Evolutionary conservation across 1,284 basidiomycete genomes (phyloP), one percentile per base, ranked within the genome.

Genomic region (Ganoderma boninense): DNA sequence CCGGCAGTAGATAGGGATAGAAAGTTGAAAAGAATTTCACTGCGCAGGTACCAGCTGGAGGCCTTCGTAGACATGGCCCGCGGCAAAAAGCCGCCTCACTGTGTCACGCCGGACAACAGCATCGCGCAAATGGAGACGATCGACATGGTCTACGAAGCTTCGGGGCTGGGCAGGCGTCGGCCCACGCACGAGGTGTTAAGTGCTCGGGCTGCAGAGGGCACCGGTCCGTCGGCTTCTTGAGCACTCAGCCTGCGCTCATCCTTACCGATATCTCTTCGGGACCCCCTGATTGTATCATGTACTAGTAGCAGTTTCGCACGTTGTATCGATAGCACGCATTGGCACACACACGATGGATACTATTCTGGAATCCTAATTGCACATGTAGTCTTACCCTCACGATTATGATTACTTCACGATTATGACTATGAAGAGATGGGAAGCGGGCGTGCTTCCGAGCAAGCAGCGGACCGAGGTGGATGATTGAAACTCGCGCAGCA

Each of bases 21-120:
- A 32, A 16, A 42, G 8, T 2, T 4, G 4, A 42, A 26, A 11
- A 7, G 23, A 42, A 13, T 20, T 4, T 6, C 69, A 20, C 84
- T 80, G 44, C 90, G 89, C 77, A 82, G 88, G 26, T 89, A 88
- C 70, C 88, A 90, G 77, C 80, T 91, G 52, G 88, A 89, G 77
- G 87, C 86, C 11, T 87, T 90, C 69, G 85, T 90, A 18, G 86
- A 90, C 76, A 82, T 83, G 69, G 71, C 90, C 7, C 84, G 84
- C 44, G 87, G 86, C 11, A 81, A 87, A 54, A 79, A 79, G 44
- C 85, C 87, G 6, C 82, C 85, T 66, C 80, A 82, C 7, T 91
- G 89, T 88, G 76, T 87, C n/a, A 77, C 80, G 0, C 84, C 82
- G 54, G 82, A 86, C 67, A 87, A 89, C 66, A 85, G 87, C 1